Evolutionary conservation across 257 asterid species (phyloP), one percentile per base, ranked within the genome.

Genomic region (Solanum etuberosum): DNA sequence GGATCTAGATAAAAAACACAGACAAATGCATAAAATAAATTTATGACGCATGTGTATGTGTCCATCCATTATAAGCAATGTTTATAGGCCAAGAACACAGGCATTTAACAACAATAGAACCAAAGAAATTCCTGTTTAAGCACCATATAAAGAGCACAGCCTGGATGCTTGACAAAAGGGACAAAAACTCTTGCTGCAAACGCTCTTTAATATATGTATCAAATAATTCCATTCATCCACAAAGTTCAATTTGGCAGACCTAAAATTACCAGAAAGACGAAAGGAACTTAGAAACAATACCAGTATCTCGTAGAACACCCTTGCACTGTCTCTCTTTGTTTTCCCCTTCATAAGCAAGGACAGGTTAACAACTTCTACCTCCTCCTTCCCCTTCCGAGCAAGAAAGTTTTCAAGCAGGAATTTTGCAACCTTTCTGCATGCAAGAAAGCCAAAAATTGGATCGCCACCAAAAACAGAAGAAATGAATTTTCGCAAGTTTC

Each of bases 251-350:
- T 46, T 20, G 72, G 35, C 23, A 54, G 82, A 85, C 38, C 61
- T 23, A 72, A 85, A 46, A 54, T 65, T 40, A 14, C 15, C 82
- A 77, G 54, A 78, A 70, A n/a, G 61, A 42, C 13, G 6, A 87
- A 77, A 20, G 15, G 72, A 80, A 7, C 57, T 37, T 32, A 76
- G 34, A 68, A 86, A 16, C 13, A 65, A 18, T 94, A 97, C 99
- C 98, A 97, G 93, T 84, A 92, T 90, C 90, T 94, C 99, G 76
- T 93, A 93, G 92, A 95, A 96, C 16, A 94, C 87, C 89, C 90
- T 89, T 11, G 98, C 96, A 42, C 98, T 91, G 61, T 91, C 93
- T 89, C 85, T 91, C 95, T 92, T 94, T 34, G 92, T 93, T 91
- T 90, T 93, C 67, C 93, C 91, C 67, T 85, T 86, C 91, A 93